Evolutionary conservation across 371 early-diverging fungal species (phyloP).

Genomic region (Thermomucor indicae-seudaticae): DNA sequence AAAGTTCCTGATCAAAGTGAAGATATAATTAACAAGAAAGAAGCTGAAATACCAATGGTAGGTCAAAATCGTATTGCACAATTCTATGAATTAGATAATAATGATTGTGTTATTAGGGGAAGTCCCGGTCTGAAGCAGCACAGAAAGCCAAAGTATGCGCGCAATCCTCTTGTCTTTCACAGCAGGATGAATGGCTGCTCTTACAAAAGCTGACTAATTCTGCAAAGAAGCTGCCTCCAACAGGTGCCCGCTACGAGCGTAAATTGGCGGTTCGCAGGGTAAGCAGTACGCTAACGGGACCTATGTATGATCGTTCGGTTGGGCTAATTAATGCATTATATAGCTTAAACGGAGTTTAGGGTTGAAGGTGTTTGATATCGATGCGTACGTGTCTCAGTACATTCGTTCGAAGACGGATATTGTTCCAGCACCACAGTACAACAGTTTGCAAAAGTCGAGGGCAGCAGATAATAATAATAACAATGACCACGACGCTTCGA

Average conservation of each 20-base stretch:
- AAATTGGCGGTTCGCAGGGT: slow-evolving; percentile 62
- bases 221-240: slow-evolving; percentile 35
- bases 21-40: too few species aligned
- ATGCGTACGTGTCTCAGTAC: slow-evolving; percentile 40
- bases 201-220: slow-evolving; percentile 54
- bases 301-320: not conserved
- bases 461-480: too few species aligned
- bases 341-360: slow-evolving; percentile 59
- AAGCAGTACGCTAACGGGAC: not conserved
- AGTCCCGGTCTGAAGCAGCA: too few species aligned
- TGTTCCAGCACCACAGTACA: too few species aligned
- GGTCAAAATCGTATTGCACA: too few species aligned
- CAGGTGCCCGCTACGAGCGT: slow-evolving; percentile 59
- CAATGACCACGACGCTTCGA: too few species aligned
- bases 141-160: too few species aligned
- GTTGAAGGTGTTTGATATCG: slow-evolving; percentile 60
- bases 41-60: too few species aligned
- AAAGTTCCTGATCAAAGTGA: too few species aligned
- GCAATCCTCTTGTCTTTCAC: slow-evolving; percentile 7
- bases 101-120: too few species aligned
- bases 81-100: too few species aligned
- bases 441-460: too few species aligned
- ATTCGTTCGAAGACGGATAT: slow-evolving; percentile 25
- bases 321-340: not conserved
- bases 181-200: slow-evolving; percentile 59